phyloP scores from a whole-genome alignment of 352 stramenopile species.

The Thalassiosira livingstoniorum region DNA sequence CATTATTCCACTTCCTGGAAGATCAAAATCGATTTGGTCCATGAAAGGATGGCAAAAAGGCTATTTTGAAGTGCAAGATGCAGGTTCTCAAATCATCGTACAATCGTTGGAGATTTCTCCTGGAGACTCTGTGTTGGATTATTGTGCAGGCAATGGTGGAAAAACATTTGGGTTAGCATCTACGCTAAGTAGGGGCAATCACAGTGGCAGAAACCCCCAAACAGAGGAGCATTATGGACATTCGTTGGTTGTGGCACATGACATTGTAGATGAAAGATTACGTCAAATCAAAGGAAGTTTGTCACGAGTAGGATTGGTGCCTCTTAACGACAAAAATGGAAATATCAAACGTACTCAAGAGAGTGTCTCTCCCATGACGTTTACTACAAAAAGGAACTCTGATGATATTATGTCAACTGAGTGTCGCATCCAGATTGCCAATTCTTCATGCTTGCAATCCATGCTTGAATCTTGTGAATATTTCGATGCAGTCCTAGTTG shows the following conservation, averaged over 20 bases:
- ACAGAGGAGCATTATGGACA: too few species aligned
- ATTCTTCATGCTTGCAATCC: slow-evolving; percentile 1
- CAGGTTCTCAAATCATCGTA: slow-evolving; percentile 62
- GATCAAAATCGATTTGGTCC: slow-evolving; percentile 66
- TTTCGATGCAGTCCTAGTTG: slow-evolving; percentile 59
- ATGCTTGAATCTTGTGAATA: not conserved
- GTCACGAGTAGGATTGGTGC: slow-evolving; percentile 39
- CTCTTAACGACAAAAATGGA: not conserved
- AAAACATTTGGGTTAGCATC: slow-evolving; percentile 62
- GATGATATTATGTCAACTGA: not conserved
- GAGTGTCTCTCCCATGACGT: too few species aligned
- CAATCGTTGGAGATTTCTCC: slow-evolving; percentile 28
- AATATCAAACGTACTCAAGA: not conserved
- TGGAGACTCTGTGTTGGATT: slow-evolving; percentile 52
- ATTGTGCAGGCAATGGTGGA: slow-evolving; percentile 66
- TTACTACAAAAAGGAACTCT: too few species aligned
- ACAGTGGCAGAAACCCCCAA: too few species aligned
- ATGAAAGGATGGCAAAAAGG: slow-evolving; percentile 65
- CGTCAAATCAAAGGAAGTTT: slow-evolving; percentile 60
- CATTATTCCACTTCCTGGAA: not conserved
- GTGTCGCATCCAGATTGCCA: slow-evolving; percentile 11
- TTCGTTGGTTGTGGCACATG: slow-evolving; percentile 53
- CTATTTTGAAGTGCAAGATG: slow-evolving; percentile 68
- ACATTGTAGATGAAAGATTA: slow-evolving; percentile 50
- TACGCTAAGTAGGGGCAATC: not conserved